These are phyloP conservation scores for Botryobasidium botryosum DNA, from an alignment of 768 basidiomycete species.

Conservation along the genomic window DNA sequence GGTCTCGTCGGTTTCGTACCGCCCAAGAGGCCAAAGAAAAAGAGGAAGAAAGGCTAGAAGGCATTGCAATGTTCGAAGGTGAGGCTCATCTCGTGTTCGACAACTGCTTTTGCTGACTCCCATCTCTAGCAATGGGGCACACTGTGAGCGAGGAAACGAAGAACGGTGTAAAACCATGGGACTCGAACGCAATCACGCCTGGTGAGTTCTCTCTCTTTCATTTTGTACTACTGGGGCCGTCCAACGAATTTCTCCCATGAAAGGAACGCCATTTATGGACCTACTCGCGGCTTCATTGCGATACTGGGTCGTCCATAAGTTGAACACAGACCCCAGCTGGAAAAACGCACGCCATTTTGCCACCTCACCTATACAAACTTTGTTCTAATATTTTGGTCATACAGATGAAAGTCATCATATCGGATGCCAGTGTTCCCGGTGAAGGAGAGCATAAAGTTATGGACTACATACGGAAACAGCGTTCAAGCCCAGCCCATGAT, in stretches of 20 bases:
- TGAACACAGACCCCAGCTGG: constrained; percentile 94
- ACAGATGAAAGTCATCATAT: constrained; percentile 89
- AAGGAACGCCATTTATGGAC: constrained; percentile 90
- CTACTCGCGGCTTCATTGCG: constrained; percentile 72
- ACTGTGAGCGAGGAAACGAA: constrained; percentile 55
- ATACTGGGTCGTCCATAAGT: constrained; percentile 93
- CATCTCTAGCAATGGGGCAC: constrained; percentile 74
- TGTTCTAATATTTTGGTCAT: not conserved
- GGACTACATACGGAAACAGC: constrained; percentile 90
- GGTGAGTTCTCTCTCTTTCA: constrained; percentile 24
- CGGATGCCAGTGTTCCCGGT: constrained; percentile 91
- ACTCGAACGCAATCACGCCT: constrained; percentile 96
- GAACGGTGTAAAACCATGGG: constrained; percentile 80
- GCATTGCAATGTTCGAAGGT: constrained; percentile 78
- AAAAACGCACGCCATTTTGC: constrained; percentile 42
- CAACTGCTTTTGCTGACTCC: not conserved
- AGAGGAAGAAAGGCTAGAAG: constrained; percentile 70
- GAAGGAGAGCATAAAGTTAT: constrained; percentile 99
- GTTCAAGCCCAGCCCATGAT: constrained; percentile 75
- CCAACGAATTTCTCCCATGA: not conserved
- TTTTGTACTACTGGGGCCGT: not conserved
- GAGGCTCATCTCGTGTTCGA: constrained; percentile 12
- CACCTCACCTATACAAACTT: not conserved
- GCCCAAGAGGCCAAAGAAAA: constrained; percentile 92
- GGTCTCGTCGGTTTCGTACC: constrained; percentile 86